Base-by-base conservation (phyloP, 495 filamentous ascomycete species). In the Apiosordaria backusii region DNA sequence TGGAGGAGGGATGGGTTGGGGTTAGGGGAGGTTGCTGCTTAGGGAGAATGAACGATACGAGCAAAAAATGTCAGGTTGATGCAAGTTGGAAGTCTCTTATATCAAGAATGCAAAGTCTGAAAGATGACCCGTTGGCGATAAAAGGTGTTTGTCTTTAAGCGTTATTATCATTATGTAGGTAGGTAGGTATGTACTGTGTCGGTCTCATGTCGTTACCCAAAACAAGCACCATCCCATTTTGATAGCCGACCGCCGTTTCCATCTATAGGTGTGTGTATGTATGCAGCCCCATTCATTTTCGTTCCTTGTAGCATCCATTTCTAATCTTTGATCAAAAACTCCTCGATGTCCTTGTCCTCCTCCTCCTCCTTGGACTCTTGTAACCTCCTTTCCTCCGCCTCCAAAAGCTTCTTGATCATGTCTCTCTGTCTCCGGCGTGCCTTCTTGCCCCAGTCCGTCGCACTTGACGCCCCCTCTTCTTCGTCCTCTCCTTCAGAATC, bases 301-400 rank as follows among this genome's bases (percentile, higher is more conserved):
- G 29, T 0, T 35, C 10, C 10, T 10, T 35, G 10, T 35, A 35
- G 6, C 29, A 35, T 10, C 29, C 29, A 6, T 35, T 35, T 35
- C 2, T 35, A 71, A 24, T 70, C 70, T 27, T 87, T 85, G 71
- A 87, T 81, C 76, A 92, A 78, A 70, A 87, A 86, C 72, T 92
- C 87, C 81, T 86, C 83, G 72, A 93, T 85, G 71, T 89, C 88
- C 73, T 85, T 88, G 62, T 88, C 84, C 71, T 89, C 88, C 50
- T 88, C 75, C 69, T 88, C 85, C 75, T 74, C 79, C 71, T 70
- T 76, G 18, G 75, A 72, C 68, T 84, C 80, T 58, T 76, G 72
- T 35, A 80, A 67, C 63, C 76, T 65, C 66, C 70, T 71, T 70
- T 82, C 88, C 75, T 76, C 84, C 70, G 66, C 87, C 40, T 82